Conservation (phyloP, 2,329 filamentous ascomycete genomes). For the Exophiala xenobiotica region DNA sequence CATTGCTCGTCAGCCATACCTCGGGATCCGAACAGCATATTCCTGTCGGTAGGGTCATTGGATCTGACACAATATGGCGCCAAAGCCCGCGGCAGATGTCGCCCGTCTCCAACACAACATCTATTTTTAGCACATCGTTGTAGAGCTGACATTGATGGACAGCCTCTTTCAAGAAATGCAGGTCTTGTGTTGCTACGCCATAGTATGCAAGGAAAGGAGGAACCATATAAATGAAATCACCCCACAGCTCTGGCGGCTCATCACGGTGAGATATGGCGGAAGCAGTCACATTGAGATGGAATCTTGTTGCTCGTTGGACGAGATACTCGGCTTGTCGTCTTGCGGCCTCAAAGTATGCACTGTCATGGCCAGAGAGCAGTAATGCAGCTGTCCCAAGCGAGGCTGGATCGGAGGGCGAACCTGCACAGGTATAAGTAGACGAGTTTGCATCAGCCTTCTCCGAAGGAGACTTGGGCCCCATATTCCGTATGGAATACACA, state of each 20-base stretch:
- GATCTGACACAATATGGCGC: constrained; percentile 47
- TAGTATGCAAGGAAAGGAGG: constrained; percentile 52
- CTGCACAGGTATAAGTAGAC: constrained; percentile 12
- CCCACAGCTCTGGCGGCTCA: constrained; percentile 47
- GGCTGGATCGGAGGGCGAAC: constrained; percentile 40
- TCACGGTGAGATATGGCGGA: constrained; percentile 49
- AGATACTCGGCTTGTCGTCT: constrained; percentile 44
- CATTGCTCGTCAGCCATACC: constrained; percentile 41
- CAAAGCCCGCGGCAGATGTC: constrained; percentile 37
- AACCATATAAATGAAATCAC: constrained; percentile 52
- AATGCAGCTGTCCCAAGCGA: constrained; percentile 47
- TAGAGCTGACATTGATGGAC: constrained; percentile 45
- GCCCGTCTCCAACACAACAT: constrained; percentile 19
- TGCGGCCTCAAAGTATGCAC: constrained; percentile 39
- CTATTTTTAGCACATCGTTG: constrained; percentile 39
- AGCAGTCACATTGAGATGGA: constrained; percentile 38
- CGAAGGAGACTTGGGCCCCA: no score
- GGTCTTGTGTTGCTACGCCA: constrained; percentile 41
- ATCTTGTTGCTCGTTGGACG: constrained; percentile 41
- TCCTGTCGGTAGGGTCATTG: constrained; percentile 39
- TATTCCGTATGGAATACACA: no score
- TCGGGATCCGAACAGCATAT: constrained; percentile 42
- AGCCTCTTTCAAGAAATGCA: constrained; percentile 37
- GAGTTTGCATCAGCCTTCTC: no score
- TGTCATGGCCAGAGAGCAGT: constrained; percentile 41